Conservation (phyloP, 768 basidiomycete species). For the Naganishia vishniacii region DNA sequence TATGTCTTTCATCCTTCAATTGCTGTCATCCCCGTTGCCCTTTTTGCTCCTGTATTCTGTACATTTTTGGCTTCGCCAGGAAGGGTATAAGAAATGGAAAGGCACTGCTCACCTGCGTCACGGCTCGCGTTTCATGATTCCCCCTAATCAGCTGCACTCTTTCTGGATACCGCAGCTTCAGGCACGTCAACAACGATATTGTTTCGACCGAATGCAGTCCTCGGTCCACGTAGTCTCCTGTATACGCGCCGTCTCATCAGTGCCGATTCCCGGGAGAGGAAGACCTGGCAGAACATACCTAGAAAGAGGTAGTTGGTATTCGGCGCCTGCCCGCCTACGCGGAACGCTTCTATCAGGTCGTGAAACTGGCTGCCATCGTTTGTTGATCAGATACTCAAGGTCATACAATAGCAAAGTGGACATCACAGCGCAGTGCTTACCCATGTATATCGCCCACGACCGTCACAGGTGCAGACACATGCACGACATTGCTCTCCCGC, state of each 20-base stretch:
- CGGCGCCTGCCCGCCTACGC: slow-evolving; percentile 94
- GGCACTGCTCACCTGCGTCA: slow-evolving; percentile 76
- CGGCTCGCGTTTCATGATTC: slow-evolving; percentile 95
- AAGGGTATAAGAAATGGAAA: not conserved
- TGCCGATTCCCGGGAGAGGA: not conserved
- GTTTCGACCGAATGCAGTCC: slow-evolving; percentile 98
- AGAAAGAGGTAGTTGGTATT: slow-evolving; percentile 98
- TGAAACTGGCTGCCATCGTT: slow-evolving; percentile 79
- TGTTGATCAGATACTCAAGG: not conserved
- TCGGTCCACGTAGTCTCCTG: slow-evolving; percentile 97
- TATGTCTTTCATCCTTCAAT: slow-evolving; percentile 16
- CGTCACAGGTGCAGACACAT: slow-evolving; percentile 91
- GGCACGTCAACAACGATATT: slow-evolving; percentile 90
- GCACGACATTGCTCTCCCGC: slow-evolving; percentile 97
- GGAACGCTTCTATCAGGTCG: slow-evolving; percentile 97
- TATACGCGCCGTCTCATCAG: slow-evolving; percentile 1
- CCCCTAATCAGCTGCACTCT: slow-evolving; percentile 93
- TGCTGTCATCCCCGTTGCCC: not conserved
- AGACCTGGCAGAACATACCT: slow-evolving; percentile 56
- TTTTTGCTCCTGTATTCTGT: not conserved
- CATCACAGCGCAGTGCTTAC: slow-evolving; percentile 56
- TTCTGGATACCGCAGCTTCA: slow-evolving; percentile 94
- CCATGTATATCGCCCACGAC: slow-evolving; percentile 99
- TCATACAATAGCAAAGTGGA: too few relatives aligned
- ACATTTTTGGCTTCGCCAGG: not conserved